phyloP scores from a whole-genome alignment of 805 yeast genomes.

The Kodamaea laetipori region DNA sequence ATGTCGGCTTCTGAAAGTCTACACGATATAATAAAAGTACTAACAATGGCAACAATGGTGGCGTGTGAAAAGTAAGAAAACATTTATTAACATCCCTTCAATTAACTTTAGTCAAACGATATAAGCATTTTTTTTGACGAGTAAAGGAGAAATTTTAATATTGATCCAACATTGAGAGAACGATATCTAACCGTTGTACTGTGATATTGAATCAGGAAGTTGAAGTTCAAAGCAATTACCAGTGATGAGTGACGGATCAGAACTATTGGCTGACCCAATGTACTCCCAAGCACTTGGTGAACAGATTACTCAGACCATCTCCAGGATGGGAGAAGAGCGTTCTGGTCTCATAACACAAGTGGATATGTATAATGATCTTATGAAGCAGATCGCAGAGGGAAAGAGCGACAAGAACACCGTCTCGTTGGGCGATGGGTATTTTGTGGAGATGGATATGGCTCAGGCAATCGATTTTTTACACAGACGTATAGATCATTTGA shows the following conservation, averaged over 20 bases:
- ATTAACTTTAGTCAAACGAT: neutral
- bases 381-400: neutral
- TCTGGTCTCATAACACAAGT: neutral
- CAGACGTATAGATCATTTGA: conserved; percentile 30
- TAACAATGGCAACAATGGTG: too few species aligned
- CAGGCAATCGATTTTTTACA: conserved; percentile 32
- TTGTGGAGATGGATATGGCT: conserved; percentile 31
- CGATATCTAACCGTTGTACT: too few species aligned
- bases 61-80: too few species aligned
- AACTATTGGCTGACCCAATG: neutral
- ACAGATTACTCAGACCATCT: neutral
- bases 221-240: too few species aligned
- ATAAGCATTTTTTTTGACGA: neutral
- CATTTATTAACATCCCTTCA: too few species aligned
- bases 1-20: too few species aligned
- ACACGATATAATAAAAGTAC: too few species aligned
- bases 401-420: conserved; percentile 24
- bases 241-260: too few species aligned
- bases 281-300: neutral
- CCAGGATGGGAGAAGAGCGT: conserved; percentile 1
- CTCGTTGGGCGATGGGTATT: conserved; percentile 44
- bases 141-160: too few species aligned
- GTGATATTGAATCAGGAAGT: too few species aligned
- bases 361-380: neutral
- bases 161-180: too few species aligned